A percentile compares a stretch with the other conserved stretches of the same genome.
Conservation (phyloP, 2,329 filamentous ascomycete species). For the Aspergillus pseudoglaucus region DNA sequence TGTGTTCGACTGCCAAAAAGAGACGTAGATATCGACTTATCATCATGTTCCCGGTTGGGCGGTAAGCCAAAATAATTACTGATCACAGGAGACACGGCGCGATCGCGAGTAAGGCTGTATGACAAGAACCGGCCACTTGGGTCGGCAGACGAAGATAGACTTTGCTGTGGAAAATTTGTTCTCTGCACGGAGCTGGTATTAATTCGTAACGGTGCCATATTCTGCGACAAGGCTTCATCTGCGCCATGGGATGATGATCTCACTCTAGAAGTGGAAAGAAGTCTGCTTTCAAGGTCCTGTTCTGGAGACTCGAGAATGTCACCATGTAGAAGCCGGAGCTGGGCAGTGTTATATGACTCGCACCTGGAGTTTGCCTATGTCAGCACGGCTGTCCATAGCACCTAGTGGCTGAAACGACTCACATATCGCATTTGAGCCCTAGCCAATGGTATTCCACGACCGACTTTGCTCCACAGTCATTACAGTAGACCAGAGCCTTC, state of each 20-base stretch:
- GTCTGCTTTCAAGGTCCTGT: slow-evolving; percentile 16
- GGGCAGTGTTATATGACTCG: slow-evolving; percentile 43
- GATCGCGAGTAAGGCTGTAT: slow-evolving; percentile 32
- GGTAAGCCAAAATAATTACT: slow-evolving; percentile 42
- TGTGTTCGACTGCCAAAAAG: slow-evolving; percentile 18
- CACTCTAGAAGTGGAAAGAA: slow-evolving; percentile 10
- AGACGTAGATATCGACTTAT: slow-evolving; percentile 23
- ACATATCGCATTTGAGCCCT: slow-evolving; percentile 73
- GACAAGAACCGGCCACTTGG: slow-evolving; percentile 21
- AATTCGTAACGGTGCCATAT: slow-evolving; percentile 22
- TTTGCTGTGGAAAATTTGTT: slow-evolving; percentile 13
- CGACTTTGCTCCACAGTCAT: slow-evolving; percentile 86
- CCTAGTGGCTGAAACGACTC: slow-evolving; percentile 11
- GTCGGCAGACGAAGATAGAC: slow-evolving; percentile 13
- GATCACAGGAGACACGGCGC: slow-evolving; percentile 37
- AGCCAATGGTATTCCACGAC: slow-evolving; percentile 90
- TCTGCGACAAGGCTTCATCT: slow-evolving; percentile 15
- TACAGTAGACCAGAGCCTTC: slow-evolving; percentile 79
- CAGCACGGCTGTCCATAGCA: slow-evolving; percentile 4
- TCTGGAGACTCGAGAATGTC: slow-evolving; percentile 19
- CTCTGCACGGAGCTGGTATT: slow-evolving; percentile 20
- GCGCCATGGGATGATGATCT: slow-evolving; percentile 23
- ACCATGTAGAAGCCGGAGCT: slow-evolving; percentile 34
- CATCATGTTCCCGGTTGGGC: slow-evolving; percentile 24
- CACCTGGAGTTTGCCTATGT: slow-evolving; percentile 24